Evolutionary conservation across 2,329 filamentous ascomycete genomes (phyloP).

Genomic region (Apiospora sp.): DNA sequence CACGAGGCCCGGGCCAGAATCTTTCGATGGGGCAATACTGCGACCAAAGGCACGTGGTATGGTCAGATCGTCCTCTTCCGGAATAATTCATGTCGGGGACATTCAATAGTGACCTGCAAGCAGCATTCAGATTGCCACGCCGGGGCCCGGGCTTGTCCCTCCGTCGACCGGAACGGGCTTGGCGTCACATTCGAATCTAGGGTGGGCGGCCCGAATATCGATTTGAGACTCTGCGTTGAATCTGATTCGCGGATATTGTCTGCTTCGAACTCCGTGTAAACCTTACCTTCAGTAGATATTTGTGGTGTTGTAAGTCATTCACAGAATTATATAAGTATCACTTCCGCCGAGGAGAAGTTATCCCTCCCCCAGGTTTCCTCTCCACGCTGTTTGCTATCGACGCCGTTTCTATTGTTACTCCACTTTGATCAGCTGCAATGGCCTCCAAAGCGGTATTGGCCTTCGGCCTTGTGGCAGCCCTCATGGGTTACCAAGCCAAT

Average conservation of each 20-base stretch:
- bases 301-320: no score
- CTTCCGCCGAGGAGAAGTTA: neutral
- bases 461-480: neutral
- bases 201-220: slow-evolving; percentile 7
- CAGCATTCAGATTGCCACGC: neutral
- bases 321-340: neutral
- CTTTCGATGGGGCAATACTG: neutral
- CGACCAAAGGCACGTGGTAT: neutral
- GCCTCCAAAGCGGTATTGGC: neutral
- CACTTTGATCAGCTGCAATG: neutral
- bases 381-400: neutral
- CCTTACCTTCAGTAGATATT: neutral
- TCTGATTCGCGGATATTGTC: slow-evolving; percentile 12
- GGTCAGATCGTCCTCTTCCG: neutral
- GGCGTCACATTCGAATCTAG: slow-evolving; percentile 6
- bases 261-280: neutral
- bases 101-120: neutral
- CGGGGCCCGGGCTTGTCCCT: slow-evolving; percentile 4
- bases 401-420: neutral
- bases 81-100: slow-evolving; percentile 1
- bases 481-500: neutral
- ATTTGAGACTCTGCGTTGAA: neutral
- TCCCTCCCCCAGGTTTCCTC: neutral
- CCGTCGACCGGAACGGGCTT: slow-evolving; percentile 18
- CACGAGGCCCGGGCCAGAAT: neutral